Base-by-base conservation (phyloP, 192 early-diverging fungal genomes). In the Podila epicladia region DNA sequence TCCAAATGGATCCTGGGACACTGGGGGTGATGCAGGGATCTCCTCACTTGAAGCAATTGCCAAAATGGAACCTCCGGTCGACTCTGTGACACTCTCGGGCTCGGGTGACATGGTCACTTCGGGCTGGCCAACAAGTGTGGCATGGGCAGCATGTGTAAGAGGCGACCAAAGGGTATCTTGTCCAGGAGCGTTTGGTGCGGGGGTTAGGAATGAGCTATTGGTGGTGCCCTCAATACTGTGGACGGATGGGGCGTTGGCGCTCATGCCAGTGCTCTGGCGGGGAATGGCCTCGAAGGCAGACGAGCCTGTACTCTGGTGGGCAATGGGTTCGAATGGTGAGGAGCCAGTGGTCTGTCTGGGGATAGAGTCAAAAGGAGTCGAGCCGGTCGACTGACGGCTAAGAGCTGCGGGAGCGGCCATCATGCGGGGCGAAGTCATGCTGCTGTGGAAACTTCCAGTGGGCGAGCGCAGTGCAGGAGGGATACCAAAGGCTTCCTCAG, bases 401-500 rank as follows among this genome's bases (percentile, higher is more conserved):
- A 72, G 20, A 37, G 33, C 53, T 2, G 13, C 20, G 1, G 50
- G 53, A 24, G 64, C n/a, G 17, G 67, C 74, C 20, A 22, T 48
- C 38, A 53, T 63, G 19, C 69, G 49, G 1, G 64, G 58, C 17
- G 77, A 80, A 24, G 50, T 61, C 22, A 58, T 45, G 20, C 76
- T 45, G 20, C 76, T 80, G 45, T 73, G 77, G 71, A 73, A 80
- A 51, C 77, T 80, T 11, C 77, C 77, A 61, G 77, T 80, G 20
- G 77, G 77, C 28, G 70, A 72, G 28, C 77, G 70, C 28, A 80
- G 71, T 6, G 77, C 77, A 22, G 72, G 71, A 19, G 77, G 77
- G 35, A 80, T 80, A 19, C 77, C 77, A 65, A 80, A 80, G 9
- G 77, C 77, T 13, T 80, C 77, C 29, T 80, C 77, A 4, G 66